Evolutionary conservation across 2,329 filamentous ascomycete genomes (phyloP), one percentile per base, ranked within the genome.

Genomic region (Ophiostoma novo-ulmi): DNA sequence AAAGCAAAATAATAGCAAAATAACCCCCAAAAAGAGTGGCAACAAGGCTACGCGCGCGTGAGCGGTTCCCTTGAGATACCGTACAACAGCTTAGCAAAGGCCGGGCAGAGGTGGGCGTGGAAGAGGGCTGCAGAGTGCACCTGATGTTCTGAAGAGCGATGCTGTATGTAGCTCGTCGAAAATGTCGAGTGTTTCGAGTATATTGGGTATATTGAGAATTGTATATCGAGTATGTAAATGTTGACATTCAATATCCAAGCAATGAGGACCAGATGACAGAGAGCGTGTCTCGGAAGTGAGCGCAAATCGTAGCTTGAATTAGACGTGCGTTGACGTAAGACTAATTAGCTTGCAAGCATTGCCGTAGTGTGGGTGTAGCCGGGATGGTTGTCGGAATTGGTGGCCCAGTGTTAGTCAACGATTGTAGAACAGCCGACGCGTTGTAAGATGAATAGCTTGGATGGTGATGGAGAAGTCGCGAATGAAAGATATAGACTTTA

Each of bases 211-310:
- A 31, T 61, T 26, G 22, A 17, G 31, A 3, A 63, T 26, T 14
- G 35, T 36, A 38, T 35, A 36, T 20, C 31, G 26, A 63, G 35
- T 66, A 36, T 48, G 31, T 20, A 38, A 65, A 11, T 22, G 61
- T 35, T 63, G 17, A 31, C 31, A 31, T 36, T 13, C 26, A 26
- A 36, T 31, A 7, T 36, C 41, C 38, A 66, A 55, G 17, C 48
- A 35, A 35, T 20, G 38, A 48, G 31, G 26, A 14, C 58, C 61
- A 61, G 26, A 61, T 31, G n/a, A 17, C 66, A 69, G 22, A 48
- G n/a, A 65, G 63, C 63, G 63, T 65, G 63, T 39, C 14, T 65
- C 36, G 35, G 61, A 64, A 39, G 61, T n/a, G 14, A n/a, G 20
- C 61, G 61, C 61, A 38, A 38, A 38, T 36, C 52, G 22, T 31